A percentile compares a stretch with the other conserved stretches of the same genome.
Conservation (phyloP, 78 protist genomes). For the Dictyostelium intermedium region DNA sequence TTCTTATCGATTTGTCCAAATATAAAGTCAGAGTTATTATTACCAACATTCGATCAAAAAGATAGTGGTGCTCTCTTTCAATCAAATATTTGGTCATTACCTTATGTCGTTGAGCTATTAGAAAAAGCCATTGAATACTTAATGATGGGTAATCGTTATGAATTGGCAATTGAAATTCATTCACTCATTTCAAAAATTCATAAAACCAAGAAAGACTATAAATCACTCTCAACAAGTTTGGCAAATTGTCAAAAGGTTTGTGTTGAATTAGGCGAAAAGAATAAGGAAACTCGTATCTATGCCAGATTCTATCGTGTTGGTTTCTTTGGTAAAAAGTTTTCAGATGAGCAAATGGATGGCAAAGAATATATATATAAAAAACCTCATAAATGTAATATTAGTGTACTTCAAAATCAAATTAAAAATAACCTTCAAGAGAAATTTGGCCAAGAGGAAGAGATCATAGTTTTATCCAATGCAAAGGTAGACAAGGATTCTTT, state of each 20-base stretch:
- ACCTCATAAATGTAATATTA: slow-evolving; percentile 30
- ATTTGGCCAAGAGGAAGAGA: slow-evolving; percentile 7
- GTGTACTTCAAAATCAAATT: slow-evolving; percentile 44
- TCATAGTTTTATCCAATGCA: slow-evolving; percentile 23
- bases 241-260: slow-evolving; percentile 32
- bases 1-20: slow-evolving; percentile 62
- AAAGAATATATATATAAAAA: slow-evolving; percentile 80
- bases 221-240: neutral
- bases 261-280: slow-evolving; percentile 32
- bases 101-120: slow-evolving; percentile 26
- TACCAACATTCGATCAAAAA: slow-evolving; percentile 51
- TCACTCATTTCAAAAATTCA: slow-evolving; percentile 44
- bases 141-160: slow-evolving; percentile 41
- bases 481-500: slow-evolving; percentile 19
- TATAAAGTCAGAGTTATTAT: slow-evolving; percentile 5
- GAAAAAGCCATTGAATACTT: slow-evolving; percentile 35
- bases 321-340: slow-evolving; percentile 48
- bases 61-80: slow-evolving; percentile 52
- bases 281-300: slow-evolving; percentile 48
- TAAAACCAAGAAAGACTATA: slow-evolving; percentile 52
- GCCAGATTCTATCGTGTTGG: slow-evolving; percentile 77
- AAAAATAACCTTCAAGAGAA: slow-evolving; percentile 39
- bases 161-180: slow-evolving; percentile 70
- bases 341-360: slow-evolving; percentile 45
- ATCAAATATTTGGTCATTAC: slow-evolving; percentile 39